These are phyloP conservation scores for Yarrowia deformans DNA, from an alignment of 805 yeast species.

Conservation along the genomic window DNA sequence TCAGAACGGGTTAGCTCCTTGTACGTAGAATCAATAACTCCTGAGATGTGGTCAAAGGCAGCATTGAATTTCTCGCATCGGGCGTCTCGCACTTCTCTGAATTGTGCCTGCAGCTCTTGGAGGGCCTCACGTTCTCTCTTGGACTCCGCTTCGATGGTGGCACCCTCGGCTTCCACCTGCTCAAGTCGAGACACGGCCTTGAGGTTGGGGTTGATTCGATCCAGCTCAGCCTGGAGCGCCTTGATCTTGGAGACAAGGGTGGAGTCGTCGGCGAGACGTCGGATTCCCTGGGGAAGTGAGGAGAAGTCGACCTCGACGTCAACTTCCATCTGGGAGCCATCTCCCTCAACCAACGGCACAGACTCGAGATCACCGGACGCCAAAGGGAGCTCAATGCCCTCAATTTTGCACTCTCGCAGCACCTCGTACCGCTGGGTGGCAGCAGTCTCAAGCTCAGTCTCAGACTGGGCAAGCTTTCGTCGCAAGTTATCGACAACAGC, in stretches of 20 bases:
- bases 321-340: conserved; percentile 48
- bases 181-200: conserved; percentile 78
- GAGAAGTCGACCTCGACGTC: conserved; percentile 44
- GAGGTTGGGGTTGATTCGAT: conserved; percentile 73
- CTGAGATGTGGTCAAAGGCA: conserved; percentile 80
- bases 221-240: conserved; percentile 47
- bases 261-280: conserved; percentile 14
- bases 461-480: conserved; percentile 41
- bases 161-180: conserved; percentile 68
- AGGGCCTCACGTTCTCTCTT: conserved; percentile 63
- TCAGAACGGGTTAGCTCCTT: conserved; percentile 81
- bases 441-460: conserved; percentile 45
- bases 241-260: conserved; percentile 45
- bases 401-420: conserved; percentile 76
- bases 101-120: conserved; percentile 52
- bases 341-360: conserved; percentile 64
- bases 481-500: conserved; percentile 40
- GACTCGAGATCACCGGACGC: conserved; percentile 64
- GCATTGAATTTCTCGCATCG: conserved; percentile 70
- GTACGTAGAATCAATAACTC: conserved; percentile 75
- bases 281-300: conserved; percentile 46
- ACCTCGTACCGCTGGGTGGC: conserved; percentile 27
- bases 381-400: conserved; percentile 70
- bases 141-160: conserved; percentile 70
- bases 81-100: conserved; percentile 63